Evolutionary conservation across 1,284 basidiomycete genomes (phyloP), one percentile per base, ranked within the genome.

Genomic region (Erythrobasidium hasegawianum): DNA sequence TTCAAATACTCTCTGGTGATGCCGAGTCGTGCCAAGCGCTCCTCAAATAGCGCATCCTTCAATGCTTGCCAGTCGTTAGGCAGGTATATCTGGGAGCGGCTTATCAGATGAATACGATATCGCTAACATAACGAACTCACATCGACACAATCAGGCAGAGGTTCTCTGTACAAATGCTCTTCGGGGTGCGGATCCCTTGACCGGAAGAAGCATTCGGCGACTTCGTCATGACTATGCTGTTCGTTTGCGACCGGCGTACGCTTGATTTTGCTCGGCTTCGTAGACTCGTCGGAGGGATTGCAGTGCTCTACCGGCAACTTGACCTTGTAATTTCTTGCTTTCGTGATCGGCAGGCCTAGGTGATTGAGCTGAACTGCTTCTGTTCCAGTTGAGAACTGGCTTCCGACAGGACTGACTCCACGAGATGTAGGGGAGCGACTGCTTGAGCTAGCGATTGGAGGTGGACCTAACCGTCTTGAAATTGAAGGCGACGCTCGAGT

Each of bases 51-150:
- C 13, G 62, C 62, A 33, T 65, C 40, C 16, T 49, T 55, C 7
- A 65, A n/a, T 4, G 55, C 53, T 14, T 18, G 16, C 62, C 62
- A 65, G 24, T 65, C 62, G 24, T 65, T 65, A 22, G 62, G 62
- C 24, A 65, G 45, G 24, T 50, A 65, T 8, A 65, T 58, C 62
- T 65, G 56, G 2, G 27, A 43, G 24, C n/a, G 11, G 24, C n/a
- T 33, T 20, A 20, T 38, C 14, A 20, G 29, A 2, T 13, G 10
- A 50, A 13, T 50, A 24, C 7, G 14, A 49, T 18, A 59, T n/a
- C n/a, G n/a, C n/a, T n/a, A n/a, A n/a, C n/a, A n/a, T n/a, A n/a
- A n/a, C n/a, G n/a, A n/a, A n/a, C 57, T 18, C 43, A 65, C 62
- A 20, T 65, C 62, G n/a, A 65, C 41, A n/a, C 24, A 50, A 16